Base-by-base conservation (phyloP, 164 flowering plant species). In the Kingdonia uniflora region DNA sequence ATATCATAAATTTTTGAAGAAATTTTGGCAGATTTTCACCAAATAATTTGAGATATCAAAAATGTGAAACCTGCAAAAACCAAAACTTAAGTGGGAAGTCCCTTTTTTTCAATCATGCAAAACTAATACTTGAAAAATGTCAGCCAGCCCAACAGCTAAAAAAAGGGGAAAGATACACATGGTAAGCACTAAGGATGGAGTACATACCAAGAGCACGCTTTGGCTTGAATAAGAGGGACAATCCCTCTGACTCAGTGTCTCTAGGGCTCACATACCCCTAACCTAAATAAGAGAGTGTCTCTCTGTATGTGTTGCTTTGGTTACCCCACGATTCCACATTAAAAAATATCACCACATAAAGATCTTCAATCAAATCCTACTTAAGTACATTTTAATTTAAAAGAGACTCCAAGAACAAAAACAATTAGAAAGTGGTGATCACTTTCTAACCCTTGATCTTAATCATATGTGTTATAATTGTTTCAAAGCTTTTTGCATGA, bases 211-310 rank as follows among this genome's bases (percentile, higher is more conserved):
- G 80, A 59, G 85, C 96, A 85, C 88, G 96, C 96, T 65, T 77
- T 77, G 90, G 87, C 66, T 81, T 76, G 85, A 74, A 76, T 74
- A 74, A 79, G 70, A 87, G 88, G 74, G 90, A 79, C 92, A 80
- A 57, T 63, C 68, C 79, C 74, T 72, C 80, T 74, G 75, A 63
- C 73, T 65, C 22, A 15, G 42, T n/a, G n/a, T n/a, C n/a, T 29
- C 4, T 29, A 29, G 21, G 52, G 51, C 68, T 72, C 77, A 45
- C 74, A 43, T 26, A 55, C 68, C 67, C 61, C 60, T 17, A 41
- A 16, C 17, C n/a, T n/a, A n/a, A n/a, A n/a, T n/a, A 71, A 71
- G 81, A 65, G 90, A 87, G 81, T 84, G 85, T 87, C 76, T 69
- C 63, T 72, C 35, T 29, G 4, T n/a, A 3, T 29, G 35, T 29